Conservation (phyloP, 805 yeast genomes). For the Zygosaccharomyces bisporus region DNA sequence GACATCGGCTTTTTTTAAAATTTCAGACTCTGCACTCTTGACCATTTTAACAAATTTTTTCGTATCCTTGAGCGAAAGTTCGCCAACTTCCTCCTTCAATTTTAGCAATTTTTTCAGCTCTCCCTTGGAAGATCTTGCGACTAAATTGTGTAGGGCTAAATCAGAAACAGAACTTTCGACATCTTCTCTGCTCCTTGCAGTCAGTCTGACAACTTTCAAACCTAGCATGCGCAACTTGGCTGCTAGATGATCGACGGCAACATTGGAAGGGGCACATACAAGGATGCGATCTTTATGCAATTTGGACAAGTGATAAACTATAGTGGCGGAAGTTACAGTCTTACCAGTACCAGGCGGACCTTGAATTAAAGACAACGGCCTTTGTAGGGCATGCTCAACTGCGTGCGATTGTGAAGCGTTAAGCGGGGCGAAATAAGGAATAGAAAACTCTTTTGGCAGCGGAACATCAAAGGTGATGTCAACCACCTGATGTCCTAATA, state of each 20-base stretch:
- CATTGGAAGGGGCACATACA: conserved; percentile 94
- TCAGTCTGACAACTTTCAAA: conserved; percentile 69
- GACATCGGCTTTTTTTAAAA: conserved; percentile 62
- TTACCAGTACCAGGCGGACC: conserved; percentile 98
- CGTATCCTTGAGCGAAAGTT: conserved; percentile 54
- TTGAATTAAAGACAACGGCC: conserved; percentile 78
- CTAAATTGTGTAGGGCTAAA: conserved; percentile 54
- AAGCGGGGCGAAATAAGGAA: conserved; percentile 63
- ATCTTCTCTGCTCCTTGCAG: conserved; percentile 78
- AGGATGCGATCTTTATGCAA: conserved; percentile 61
- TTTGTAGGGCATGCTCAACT: conserved; percentile 59
- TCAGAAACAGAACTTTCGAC: conserved; percentile 61
- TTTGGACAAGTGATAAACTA: conserved; percentile 69
- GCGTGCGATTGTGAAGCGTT: conserved; percentile 80
- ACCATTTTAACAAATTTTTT: conserved; percentile 42
- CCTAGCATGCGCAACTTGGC: conserved; percentile 67
- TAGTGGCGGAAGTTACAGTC: conserved; percentile 88
- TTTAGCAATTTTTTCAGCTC: conserved; percentile 55
- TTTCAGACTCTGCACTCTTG: conserved; percentile 45
- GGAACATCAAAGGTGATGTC: conserved; percentile 57
- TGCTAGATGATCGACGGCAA: conserved; percentile 90
- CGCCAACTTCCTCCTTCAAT: conserved; percentile 64
- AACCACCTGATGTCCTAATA: conserved; percentile 75
- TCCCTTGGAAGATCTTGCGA: conserved; percentile 47
- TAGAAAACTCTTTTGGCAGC: conserved; percentile 59